Percentiles rank a stretch among this genome's conserved stretches.
phyloP scores from a whole-genome alignment of 306 rosid species.

The Gastrolobium villosum region DNA sequence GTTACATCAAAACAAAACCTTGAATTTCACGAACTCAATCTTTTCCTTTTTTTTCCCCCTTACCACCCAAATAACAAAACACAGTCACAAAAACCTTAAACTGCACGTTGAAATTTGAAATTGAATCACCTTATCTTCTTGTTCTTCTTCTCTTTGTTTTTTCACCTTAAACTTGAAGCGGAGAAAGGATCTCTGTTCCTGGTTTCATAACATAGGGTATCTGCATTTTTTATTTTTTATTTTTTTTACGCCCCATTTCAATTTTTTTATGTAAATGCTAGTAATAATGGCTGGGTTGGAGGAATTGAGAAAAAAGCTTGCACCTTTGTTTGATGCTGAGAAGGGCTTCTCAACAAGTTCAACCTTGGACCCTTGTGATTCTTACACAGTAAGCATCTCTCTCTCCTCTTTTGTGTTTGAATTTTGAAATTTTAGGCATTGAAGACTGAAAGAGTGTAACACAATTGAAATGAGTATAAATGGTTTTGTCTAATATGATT shows the following conservation, averaged over 20 bases:
- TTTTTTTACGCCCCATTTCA: slow-evolving; percentile 9
- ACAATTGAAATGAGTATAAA: slow-evolving; percentile 3
- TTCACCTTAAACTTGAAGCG: not conserved
- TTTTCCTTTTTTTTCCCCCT: not conserved
- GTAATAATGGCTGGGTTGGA: slow-evolving; percentile 85
- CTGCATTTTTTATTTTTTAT: no score
- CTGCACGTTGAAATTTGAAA: not conserved
- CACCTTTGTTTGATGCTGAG: slow-evolving; percentile 70
- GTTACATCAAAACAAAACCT: not conserved
- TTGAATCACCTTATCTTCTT: not conserved
- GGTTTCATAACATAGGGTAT: not conserved
- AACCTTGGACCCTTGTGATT: slow-evolving; percentile 79
- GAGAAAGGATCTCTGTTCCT: not conserved
- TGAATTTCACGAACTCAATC: slow-evolving; percentile 15
- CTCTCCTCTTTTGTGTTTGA: not conserved
- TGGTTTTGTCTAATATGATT: not conserved
- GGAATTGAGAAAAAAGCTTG: slow-evolving; percentile 86
- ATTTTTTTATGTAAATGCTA: slow-evolving; percentile 16
- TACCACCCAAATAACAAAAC: not conserved
- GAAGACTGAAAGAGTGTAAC: slow-evolving; percentile 1
- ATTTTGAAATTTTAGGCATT: not conserved
- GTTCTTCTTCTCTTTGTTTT: not conserved
- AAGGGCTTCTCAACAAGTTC: slow-evolving; percentile 76
- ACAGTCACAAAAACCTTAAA: not conserved
- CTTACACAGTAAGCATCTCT: slow-evolving; percentile 72